Percentiles rank a stretch among this genome's conserved stretches.
Evolutionary conservation across 1,139 yeast genomes (phyloP).

Genomic region (Candida buenavistaensis): DNA sequence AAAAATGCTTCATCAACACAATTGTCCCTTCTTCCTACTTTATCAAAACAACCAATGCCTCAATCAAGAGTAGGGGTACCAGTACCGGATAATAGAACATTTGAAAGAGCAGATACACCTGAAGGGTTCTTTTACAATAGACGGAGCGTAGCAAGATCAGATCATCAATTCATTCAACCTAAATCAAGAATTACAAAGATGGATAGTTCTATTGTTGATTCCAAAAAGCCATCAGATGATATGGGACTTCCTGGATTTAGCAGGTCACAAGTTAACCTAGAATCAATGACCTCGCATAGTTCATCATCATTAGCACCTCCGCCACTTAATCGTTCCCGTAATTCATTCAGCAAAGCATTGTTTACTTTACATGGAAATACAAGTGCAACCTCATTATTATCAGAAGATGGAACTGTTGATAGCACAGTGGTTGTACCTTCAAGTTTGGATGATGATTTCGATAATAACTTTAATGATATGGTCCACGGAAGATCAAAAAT

Average conservation of each 20-base stretch:
- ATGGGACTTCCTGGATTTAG: conserved; percentile 42
- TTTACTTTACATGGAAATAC: conserved; percentile 29
- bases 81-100: conserved; percentile 6
- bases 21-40: conserved; percentile 23
- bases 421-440: conserved; percentile 9
- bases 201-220: conserved; percentile 41
- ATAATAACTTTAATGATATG: conserved; percentile 28
- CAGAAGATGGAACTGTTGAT: conserved; percentile 18
- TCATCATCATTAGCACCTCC: conserved; percentile 14
- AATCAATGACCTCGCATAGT: conserved; percentile 17
- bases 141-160: conserved; percentile 7
- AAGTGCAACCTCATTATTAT: conserved; percentile 33
- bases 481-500: conserved; percentile 35
- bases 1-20: conserved; percentile 10
- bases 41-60: conserved; percentile 13
- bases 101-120: conserved; percentile 16
- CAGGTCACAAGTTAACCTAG: conserved; percentile 22
- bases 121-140: conserved; percentile 31
- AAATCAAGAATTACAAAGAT: conserved; percentile 32
- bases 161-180: conserved; percentile 43
- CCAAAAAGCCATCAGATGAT: conserved; percentile 30
- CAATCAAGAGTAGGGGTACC: not conserved
- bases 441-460: conserved; percentile 21
- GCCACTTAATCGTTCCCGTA: conserved; percentile 14
- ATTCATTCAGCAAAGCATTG: conserved; percentile 17